Evolutionary conservation across 2,329 filamentous ascomycete genomes (phyloP), one percentile per base, ranked within the genome.

Genomic region (Fusarium oxysporum): DNA sequence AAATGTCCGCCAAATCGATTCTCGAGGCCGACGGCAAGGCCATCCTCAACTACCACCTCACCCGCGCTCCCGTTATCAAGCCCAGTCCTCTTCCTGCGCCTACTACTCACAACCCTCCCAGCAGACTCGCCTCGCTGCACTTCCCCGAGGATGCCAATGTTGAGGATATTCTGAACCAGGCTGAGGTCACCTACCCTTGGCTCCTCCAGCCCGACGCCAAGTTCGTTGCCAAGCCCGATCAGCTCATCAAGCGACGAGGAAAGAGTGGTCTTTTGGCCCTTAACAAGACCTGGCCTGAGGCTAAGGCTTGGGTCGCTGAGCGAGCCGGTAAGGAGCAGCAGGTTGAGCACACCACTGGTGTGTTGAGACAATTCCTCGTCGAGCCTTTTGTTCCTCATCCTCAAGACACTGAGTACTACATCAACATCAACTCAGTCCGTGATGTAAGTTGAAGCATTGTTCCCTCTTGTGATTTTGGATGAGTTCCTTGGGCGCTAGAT

Each of bases 31-130:
- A 99, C 88, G 96, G 96, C 91, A 99, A 99, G 93, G 96, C 96
- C 90, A 98, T 99, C 89, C 91, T 99, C 91, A 98, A 98, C 93
- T 99, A 98, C 91, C 96, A 98, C 90, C 95, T 99, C 86, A 98
- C 96, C 80, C 93, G 96, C 83, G 94, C 96, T 78, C 92, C 95
- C 77, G 93, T 97, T 84, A 97, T 99, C 91, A 98, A 98, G 93
- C 93, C 96, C 78, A 96, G 95, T 81, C 95, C 96, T 86, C 94
- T 98, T 65, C 94, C 95, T 78, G 83, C 89, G 77, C 89, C 93
- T 74, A 85, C 93, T 75, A 96, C 91, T 84, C 96, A 99, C 92
- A 98, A 98, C 88, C 87, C 96, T 78, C 92, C 96, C 71, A 87
- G 95, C 79, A 96, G 93, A 86, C 91, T 98, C 80, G 96, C 96